A percentile compares a stretch with the other conserved stretches of the same genome.
Evolutionary conservation across 768 basidiomycete species (phyloP).

Genomic region (Gelatoporia subvermispora): DNA sequence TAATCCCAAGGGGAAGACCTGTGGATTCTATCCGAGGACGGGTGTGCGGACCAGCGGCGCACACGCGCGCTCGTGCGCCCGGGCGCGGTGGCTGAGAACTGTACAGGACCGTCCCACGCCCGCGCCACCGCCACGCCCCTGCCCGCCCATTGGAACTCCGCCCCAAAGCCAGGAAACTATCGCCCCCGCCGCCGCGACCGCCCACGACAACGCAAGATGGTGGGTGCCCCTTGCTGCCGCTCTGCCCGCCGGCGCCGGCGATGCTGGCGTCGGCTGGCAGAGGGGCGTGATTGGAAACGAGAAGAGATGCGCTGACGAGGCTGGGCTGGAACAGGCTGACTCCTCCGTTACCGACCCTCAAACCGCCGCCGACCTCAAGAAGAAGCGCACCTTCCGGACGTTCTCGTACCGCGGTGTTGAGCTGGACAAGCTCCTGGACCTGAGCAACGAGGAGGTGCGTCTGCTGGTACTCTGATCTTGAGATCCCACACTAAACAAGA

Average conservation of each 20-base stretch:
- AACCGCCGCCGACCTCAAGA: constrained; percentile 96
- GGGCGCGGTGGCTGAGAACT: constrained; percentile 33
- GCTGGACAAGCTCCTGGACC: constrained; percentile 95
- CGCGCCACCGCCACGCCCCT: constrained; percentile 33
- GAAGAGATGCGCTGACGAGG: background rate
- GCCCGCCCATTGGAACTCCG: constrained; percentile 13
- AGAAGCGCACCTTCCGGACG: constrained; percentile 97
- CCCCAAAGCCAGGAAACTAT: constrained; percentile 10
- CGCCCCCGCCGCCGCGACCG: constrained; percentile 15
- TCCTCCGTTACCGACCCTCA: constrained; percentile 82
- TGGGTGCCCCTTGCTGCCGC: constrained; percentile 11
- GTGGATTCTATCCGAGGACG: constrained; percentile 83
- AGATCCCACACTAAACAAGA: too few species aligned
- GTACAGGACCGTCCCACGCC: constrained; percentile 53
- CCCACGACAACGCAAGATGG: constrained; percentile 27
- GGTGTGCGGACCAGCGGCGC: constrained; percentile 23
- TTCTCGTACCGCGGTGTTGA: constrained; percentile 98
- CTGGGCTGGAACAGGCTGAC: constrained; percentile 57
- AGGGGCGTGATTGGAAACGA: background rate
- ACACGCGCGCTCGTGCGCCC: constrained; percentile 2
- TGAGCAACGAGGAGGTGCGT: constrained; percentile 92
- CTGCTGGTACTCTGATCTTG: background rate
- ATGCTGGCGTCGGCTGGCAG: constrained; percentile 15
- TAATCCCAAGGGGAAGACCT: constrained; percentile 93
- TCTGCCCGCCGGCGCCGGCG: constrained; percentile 1